Percentiles rank a stretch among this genome's conserved stretches.
These are phyloP conservation scores for Lanmaoa rubissima DNA, from an alignment of 768 basidiomycete species.

Conservation along the genomic window DNA sequence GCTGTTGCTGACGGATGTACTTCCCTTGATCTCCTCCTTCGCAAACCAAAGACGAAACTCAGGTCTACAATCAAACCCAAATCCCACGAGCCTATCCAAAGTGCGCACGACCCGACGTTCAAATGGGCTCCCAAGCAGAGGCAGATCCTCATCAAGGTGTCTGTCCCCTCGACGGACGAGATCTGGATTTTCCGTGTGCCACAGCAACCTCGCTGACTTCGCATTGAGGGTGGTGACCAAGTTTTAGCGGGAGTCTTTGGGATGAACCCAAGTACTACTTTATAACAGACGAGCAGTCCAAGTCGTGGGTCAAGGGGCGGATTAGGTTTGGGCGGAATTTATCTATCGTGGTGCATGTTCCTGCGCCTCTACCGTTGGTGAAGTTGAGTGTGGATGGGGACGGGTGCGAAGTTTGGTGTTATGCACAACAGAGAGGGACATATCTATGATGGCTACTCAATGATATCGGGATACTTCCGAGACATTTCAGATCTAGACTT, in stretches of 20 bases:
- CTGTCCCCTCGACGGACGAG: slow-evolving; percentile 39
- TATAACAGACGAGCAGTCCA: no score
- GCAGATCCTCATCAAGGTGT: slow-evolving; percentile 39
- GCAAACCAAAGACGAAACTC: slow-evolving; percentile 11
- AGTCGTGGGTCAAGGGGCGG: slow-evolving; percentile 33
- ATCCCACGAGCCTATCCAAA: background rate
- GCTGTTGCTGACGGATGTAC: slow-evolving; percentile 14
- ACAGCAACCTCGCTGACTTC: slow-evolving; percentile 25
- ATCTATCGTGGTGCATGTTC: slow-evolving; percentile 34
- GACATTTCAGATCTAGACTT: background rate
- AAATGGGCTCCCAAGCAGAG: slow-evolving; percentile 36
- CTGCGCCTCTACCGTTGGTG: slow-evolving; percentile 14
- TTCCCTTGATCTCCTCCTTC: slow-evolving; percentile 15
- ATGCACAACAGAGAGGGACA: background rate
- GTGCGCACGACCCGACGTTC: background rate
- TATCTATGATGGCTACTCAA: background rate
- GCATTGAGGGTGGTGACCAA: slow-evolving; percentile 33
- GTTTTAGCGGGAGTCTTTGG: slow-evolving; percentile 33
- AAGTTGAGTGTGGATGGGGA: slow-evolving; percentile 16
- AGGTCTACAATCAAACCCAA: background rate
- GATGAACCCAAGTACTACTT: slow-evolving; percentile 29
- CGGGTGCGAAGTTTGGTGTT: slow-evolving; percentile 25
- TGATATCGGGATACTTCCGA: background rate
- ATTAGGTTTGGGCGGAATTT: slow-evolving; percentile 35
- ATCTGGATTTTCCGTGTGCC: slow-evolving; percentile 40